Evolutionary conservation across 2,329 filamentous ascomycete genomes (phyloP).

Genomic region (Alternaria panax): DNA sequence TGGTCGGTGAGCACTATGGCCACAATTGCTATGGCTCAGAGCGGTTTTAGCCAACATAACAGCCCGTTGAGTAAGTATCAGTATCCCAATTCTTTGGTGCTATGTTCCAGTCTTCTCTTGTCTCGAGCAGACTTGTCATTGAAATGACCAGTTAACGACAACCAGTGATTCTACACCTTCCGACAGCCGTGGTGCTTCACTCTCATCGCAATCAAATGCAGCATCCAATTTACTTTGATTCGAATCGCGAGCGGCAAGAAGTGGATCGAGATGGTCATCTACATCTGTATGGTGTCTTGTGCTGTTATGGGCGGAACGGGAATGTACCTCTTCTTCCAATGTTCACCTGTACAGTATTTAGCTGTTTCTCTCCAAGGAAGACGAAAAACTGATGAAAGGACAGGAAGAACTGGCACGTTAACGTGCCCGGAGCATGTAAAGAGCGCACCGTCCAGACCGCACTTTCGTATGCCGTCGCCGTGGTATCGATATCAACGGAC

Average conservation of each 20-base stretch:
- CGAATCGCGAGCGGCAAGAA: constrained; percentile 13
- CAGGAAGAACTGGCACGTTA: constrained; percentile 8
- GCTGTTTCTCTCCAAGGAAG: neutral
- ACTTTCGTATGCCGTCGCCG: constrained; percentile 11
- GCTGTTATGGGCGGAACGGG: constrained; percentile 14
- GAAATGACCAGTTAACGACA: neutral
- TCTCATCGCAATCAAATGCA: constrained; percentile 13
- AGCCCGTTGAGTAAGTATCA: constrained; percentile 4
- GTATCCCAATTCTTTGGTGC: constrained; percentile 5
- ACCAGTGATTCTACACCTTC: constrained; percentile 11
- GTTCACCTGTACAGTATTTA: constrained; percentile 8
- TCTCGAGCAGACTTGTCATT: neutral
- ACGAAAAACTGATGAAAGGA: neutral
- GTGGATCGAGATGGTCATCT: constrained; percentile 15
- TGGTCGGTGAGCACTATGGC: constrained; percentile 11
- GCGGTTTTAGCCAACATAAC: constrained; percentile 8
- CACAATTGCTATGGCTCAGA: constrained; percentile 12
- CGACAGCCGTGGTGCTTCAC: constrained; percentile 17
- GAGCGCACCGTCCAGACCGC: constrained; percentile 7
- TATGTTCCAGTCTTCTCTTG: neutral
- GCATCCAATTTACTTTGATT: constrained; percentile 13
- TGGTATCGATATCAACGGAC: constrained; percentile 11
- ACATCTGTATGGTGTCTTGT: constrained; percentile 4
- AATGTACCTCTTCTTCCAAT: constrained; percentile 13
- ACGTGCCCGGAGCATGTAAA: constrained; percentile 1